Evolutionary conservation across 2,329 filamentous ascomycete genomes (phyloP).

Genomic region (Cercospora sojina): DNA sequence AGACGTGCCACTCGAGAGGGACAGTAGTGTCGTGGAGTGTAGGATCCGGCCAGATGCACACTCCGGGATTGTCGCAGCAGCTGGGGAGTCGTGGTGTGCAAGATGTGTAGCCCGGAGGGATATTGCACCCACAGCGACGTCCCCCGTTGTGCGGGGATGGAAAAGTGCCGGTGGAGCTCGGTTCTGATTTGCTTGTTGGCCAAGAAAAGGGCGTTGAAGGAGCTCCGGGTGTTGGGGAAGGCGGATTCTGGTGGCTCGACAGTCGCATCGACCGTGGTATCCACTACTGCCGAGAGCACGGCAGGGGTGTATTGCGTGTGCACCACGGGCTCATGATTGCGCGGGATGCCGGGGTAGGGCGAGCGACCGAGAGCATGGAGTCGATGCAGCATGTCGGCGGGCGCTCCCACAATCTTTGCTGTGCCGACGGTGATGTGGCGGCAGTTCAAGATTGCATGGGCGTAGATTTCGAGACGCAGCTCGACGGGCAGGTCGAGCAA

Average conservation of each 20-base stretch:
- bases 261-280: conserved; percentile 28
- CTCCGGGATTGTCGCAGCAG: conserved; percentile 43
- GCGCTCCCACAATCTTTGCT: conserved; percentile 37
- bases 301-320: conserved; percentile 36
- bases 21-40: conserved; percentile 29
- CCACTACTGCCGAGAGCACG: conserved; percentile 37
- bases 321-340: conserved; percentile 39
- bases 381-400: conserved; percentile 35
- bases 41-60: conserved; percentile 45
- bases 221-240: conserved; percentile 18
- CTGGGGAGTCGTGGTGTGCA: conserved; percentile 42
- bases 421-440: conserved; percentile 43
- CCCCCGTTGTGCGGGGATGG: conserved; percentile 28
- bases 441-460: conserved; percentile 40
- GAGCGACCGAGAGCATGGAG: conserved; percentile 28
- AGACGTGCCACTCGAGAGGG: conserved; percentile 26
- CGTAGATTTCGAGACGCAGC: conserved; percentile 46
- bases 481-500: conserved; percentile 36
- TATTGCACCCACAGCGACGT: conserved; percentile 46
- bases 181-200: conserved; percentile 40
- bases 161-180: conserved; percentile 41
- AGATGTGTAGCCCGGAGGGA: conserved; percentile 43
- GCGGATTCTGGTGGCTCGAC: conserved; percentile 15
- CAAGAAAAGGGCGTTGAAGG: conserved; percentile 21
- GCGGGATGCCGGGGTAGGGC: conserved; percentile 41